These are phyloP conservation scores for Malassezia sp. DNA, from an alignment of 1,284 basidiomycete genomes.

Conservation along the genomic window DNA sequence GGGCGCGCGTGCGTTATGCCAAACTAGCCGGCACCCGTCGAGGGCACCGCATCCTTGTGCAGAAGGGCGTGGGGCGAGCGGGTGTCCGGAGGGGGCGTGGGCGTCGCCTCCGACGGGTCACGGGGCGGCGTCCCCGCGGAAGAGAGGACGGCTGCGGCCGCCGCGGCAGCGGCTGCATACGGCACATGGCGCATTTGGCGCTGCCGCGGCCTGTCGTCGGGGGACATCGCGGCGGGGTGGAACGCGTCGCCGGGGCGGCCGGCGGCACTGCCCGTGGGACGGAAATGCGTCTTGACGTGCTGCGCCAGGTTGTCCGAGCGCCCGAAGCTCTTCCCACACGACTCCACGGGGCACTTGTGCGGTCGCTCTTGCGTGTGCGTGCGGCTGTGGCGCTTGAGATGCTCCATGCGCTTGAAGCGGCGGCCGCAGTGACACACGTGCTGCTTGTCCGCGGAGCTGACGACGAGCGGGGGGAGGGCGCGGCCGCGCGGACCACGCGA, in stretches of 20 bases:
- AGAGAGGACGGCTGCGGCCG: conserved; percentile 25
- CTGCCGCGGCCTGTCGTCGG: not conserved
- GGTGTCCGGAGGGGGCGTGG: not conserved
- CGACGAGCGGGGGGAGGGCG: conserved; percentile 44
- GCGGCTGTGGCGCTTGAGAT: conserved; percentile 45
- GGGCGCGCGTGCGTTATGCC: too few species aligned
- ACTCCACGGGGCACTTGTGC: conserved; percentile 38
- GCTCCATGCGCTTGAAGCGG: conserved; percentile 45
- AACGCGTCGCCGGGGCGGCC: conserved; percentile 15
- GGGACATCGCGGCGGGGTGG: not conserved
- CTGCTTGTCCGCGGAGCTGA: conserved; percentile 42
- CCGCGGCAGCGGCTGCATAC: conserved; percentile 25
- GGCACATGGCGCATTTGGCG: conserved; percentile 32
- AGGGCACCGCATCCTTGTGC: too few species aligned
- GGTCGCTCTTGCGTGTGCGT: conserved; percentile 45
- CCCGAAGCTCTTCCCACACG: conserved; percentile 43
- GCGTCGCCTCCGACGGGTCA: too few species aligned
- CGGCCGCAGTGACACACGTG: conserved; percentile 45
- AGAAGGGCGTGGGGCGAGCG: too few species aligned
- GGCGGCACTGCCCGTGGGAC: conserved; percentile 26
- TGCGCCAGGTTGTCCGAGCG: conserved; percentile 44
- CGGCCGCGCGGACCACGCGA: conserved; percentile 27
- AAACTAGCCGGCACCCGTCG: too few species aligned
- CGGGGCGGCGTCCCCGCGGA: conserved; percentile 14
- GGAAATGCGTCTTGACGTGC: conserved; percentile 45